Percentiles rank a stretch among this genome's conserved stretches.
These are phyloP conservation scores for Solanum chacoense DNA, from an alignment of 305 asterid genomes.

Conservation along the genomic window DNA sequence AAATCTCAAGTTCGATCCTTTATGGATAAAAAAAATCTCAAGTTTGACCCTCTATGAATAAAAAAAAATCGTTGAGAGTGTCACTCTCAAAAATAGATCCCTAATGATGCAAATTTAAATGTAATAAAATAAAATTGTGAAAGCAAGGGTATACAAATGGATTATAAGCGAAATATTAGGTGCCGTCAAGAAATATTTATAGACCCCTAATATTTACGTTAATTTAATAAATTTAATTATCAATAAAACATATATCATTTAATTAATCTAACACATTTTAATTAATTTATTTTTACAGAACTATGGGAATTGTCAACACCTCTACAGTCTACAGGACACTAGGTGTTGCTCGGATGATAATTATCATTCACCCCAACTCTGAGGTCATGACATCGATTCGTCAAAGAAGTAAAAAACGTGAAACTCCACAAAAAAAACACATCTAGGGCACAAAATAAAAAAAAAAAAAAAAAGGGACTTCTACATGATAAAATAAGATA, in stretches of 20 bases:
- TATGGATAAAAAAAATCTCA: background rate
- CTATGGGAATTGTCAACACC: background rate
- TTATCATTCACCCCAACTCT: background rate
- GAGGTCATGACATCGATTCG: background rate
- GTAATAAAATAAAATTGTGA: background rate
- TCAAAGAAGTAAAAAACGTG: too few relatives aligned
- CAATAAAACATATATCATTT: background rate
- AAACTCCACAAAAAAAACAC: too few relatives aligned
- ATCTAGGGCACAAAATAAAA: background rate
- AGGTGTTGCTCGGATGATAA: background rate
- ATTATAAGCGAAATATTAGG: background rate
- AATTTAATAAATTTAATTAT: background rate
- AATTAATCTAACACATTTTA: background rate
- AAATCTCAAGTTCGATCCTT: background rate
- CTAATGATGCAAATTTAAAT: background rate
- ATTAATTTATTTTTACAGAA: too few relatives aligned
- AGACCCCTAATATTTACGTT: background rate
- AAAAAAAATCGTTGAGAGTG: background rate
- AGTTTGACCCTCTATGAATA: background rate
- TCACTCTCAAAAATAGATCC: background rate
- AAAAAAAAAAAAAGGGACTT: background rate
- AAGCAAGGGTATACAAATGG: background rate
- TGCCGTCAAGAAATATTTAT: background rate
- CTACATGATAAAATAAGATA: too few relatives aligned
- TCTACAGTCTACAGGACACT: rapidly evolving